Conservation (phyloP, 2,329 filamentous ascomycete genomes). For the Dactylellina leptospora region DNA sequence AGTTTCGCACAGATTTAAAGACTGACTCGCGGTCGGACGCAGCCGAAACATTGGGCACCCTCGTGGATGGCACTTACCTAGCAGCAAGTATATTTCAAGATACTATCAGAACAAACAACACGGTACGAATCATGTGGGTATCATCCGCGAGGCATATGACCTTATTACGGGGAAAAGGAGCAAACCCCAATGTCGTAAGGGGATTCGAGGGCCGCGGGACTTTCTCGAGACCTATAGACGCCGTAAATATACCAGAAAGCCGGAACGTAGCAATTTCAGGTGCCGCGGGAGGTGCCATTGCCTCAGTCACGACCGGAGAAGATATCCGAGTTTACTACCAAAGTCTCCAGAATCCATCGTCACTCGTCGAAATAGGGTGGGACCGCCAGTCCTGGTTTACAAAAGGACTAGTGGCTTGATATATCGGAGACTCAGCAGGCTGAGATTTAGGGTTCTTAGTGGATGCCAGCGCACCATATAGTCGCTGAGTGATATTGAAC, state of each 20-base stretch:
- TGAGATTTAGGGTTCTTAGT: no score
- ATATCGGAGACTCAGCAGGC: constrained; percentile 16
- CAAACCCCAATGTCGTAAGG: constrained; percentile 19
- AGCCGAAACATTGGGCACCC: constrained; percentile 28
- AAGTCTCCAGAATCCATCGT: constrained; percentile 16
- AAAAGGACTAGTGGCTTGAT: constrained; percentile 25
- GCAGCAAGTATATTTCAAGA: constrained; percentile 33
- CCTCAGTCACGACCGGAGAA: background rate
- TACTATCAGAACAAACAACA: constrained; percentile 32
- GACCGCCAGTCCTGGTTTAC: constrained; percentile 23
- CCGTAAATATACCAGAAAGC: constrained; percentile 4
- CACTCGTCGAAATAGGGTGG: constrained; percentile 26
- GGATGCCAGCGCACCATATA: no score
- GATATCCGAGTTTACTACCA: constrained; percentile 23
- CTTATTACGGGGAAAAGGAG: constrained; percentile 31
- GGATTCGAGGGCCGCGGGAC: constrained; percentile 21
- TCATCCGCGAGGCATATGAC: constrained; percentile 23
- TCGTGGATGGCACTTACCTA: constrained; percentile 27
- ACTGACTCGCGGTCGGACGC: background rate
- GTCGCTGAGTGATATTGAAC: no score
- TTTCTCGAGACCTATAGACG: constrained; percentile 27
- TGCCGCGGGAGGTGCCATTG: constrained; percentile 8
- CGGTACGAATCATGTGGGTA: constrained; percentile 32
- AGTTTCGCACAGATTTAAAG: background rate
- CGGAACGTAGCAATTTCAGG: constrained; percentile 30